These are phyloP conservation scores for Golubevia sp. DNA, from an alignment of 1,284 basidiomycete species.

Conservation along the genomic window DNA sequence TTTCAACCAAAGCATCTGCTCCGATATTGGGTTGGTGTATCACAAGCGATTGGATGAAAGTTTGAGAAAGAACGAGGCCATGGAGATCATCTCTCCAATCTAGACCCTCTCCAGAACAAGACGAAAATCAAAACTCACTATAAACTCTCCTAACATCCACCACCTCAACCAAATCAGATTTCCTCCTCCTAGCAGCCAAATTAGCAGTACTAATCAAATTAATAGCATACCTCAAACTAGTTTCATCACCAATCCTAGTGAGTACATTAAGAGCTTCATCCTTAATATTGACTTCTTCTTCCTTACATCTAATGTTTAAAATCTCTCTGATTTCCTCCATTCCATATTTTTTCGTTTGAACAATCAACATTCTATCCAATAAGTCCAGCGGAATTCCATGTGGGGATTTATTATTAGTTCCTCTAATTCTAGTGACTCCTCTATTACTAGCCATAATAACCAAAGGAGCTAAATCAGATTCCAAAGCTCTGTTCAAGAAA, in stretches of 20 bases:
- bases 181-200: constrained; percentile 79
- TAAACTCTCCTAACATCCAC: constrained; percentile 84
- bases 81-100: not conserved
- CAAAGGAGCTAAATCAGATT: constrained; percentile 87
- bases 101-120: too few species aligned
- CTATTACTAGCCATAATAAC: constrained; percentile 99
- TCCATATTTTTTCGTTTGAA: constrained; percentile 86
- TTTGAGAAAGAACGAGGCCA: constrained; percentile 11
- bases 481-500: constrained; percentile 93
- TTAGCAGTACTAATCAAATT: constrained; percentile 90
- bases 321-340: constrained; percentile 87
- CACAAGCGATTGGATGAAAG: not conserved
- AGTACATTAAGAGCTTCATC: constrained; percentile 77
- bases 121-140: too few species aligned
- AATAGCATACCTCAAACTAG: constrained; percentile 76
- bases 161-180: constrained; percentile 73
- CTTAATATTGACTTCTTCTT: constrained; percentile 90
- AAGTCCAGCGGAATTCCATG: constrained; percentile 94
- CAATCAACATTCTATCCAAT: constrained; percentile 91
- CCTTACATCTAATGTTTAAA: constrained; percentile 89
- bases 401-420: constrained; percentile 89
- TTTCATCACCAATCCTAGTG: constrained; percentile 81
- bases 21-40: not conserved
- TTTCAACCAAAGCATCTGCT: not conserved
- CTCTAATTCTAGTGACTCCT: constrained; percentile 90